phyloP scores from a whole-genome alignment of 2,329 filamentous ascomycete species.

The Aspergillus thermomutatus region DNA sequence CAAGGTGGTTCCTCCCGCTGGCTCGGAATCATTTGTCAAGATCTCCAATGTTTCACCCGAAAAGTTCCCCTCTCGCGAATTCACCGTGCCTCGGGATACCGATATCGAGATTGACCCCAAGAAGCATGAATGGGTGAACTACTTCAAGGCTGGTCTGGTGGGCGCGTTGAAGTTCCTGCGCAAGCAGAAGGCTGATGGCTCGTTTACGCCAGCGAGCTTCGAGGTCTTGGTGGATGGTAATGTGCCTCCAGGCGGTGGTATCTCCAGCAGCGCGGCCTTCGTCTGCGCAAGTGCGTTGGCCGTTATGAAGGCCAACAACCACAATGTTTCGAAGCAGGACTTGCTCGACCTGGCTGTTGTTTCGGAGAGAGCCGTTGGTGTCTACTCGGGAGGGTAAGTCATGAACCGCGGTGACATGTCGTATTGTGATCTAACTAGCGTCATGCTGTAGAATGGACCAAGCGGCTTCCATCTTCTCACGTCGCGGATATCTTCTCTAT shows the following conservation, averaged over 20 bases:
- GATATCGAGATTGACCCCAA: slow-evolving; percentile 78
- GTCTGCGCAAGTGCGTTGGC: slow-evolving; percentile 87
- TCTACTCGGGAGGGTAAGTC: slow-evolving; percentile 86
- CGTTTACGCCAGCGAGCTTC: slow-evolving; percentile 71
- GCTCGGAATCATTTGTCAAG: slow-evolving; percentile 61
- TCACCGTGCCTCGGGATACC: slow-evolving; percentile 62
- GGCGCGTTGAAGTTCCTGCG: slow-evolving; percentile 77
- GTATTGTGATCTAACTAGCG: slow-evolving; percentile 3
- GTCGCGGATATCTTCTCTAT: slow-evolving; percentile 80
- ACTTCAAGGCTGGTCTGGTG: slow-evolving; percentile 88
- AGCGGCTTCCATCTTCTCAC: slow-evolving; percentile 88
- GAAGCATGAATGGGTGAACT: slow-evolving; percentile 93
- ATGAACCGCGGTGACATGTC: background rate
- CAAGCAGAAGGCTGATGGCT: slow-evolving; percentile 58
- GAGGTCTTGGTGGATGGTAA: slow-evolving; percentile 86
- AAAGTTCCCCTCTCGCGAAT: slow-evolving; percentile 73
- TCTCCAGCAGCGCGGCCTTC: slow-evolving; percentile 92
- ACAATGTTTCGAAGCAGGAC: slow-evolving; percentile 83
- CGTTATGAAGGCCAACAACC: slow-evolving; percentile 80
- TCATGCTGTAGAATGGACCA: slow-evolving; percentile 77
- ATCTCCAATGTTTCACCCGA: slow-evolving; percentile 74
- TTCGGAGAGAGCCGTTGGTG: slow-evolving; percentile 88
- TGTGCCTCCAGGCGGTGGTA: slow-evolving; percentile 84
- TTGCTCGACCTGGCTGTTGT: slow-evolving; percentile 91
- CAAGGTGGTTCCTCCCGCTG: slow-evolving; percentile 42